Base-by-base conservation (phyloP, 75 land plant genomes). In the Picea glauca region DNA sequence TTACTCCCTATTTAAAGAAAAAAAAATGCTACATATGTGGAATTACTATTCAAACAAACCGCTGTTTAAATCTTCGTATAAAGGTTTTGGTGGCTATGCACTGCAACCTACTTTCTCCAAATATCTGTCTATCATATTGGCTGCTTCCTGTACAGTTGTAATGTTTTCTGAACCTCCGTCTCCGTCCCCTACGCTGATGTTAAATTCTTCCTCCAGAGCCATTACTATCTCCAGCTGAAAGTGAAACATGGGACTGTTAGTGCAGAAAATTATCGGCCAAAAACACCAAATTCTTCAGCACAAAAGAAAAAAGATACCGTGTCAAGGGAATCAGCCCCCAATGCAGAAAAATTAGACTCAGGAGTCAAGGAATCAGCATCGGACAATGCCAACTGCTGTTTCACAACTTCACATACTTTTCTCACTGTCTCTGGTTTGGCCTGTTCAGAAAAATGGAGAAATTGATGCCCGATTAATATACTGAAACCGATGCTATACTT, bases 141-240 rank as follows among this genome's bases (percentile, higher is more conserved):
- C 96, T 1, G 96, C 96, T 76, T 91, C 88, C 58, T 85, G 88
- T 56, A 94, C 94, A 18, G 96, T 94, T 3, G 80, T 68, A 23
- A 94, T 91, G 50, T 61, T 83, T 83, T 90, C 91, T 26, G 94
- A 46, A 46, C 73, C 21, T 74, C 62, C 94, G 23, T 83, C 84
- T 21, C 88, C 91, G 78, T 88, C 91, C 56, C 83, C 92, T 72
- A 94, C 81, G 58, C 58, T 77, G 74, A 94, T 90, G 1, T 90
- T 79, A 64, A 92, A 94, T 72, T 84, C 89, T 81, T 94, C 96
- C 77, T 94, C 94, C 17, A 94, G 86, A 23, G 85, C 88, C 96
- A 94, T 94, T 75, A 94, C 91, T 70, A 94, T 90, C 84, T 94
- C 94, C 78, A 92, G 89, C 91, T 92, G 46, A 26, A 57, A 5